Evolutionary conservation across 306 rosid species (phyloP).

Genomic region (Dryas drummondii): DNA sequence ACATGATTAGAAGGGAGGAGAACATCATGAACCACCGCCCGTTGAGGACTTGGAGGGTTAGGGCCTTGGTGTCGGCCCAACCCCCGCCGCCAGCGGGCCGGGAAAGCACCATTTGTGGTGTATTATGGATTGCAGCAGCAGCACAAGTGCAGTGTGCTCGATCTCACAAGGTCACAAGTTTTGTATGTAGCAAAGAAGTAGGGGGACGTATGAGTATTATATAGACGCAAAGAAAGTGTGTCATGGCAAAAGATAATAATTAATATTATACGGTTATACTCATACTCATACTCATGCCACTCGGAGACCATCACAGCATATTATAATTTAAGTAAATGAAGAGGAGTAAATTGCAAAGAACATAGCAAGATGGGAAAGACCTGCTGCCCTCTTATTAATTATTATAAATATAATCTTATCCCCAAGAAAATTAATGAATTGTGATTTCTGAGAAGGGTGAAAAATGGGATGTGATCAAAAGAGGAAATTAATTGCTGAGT

Average conservation of each 20-base stretch:
- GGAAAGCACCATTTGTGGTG: constrained; percentile 24
- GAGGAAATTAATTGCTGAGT: neutral
- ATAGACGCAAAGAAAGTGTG: too few species aligned
- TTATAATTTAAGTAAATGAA: neutral
- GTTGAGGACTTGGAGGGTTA: constrained; percentile 41
- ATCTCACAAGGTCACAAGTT: neutral
- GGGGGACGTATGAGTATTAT: neutral
- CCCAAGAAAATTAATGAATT: neutral
- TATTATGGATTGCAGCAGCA: neutral
- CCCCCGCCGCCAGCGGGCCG: constrained; percentile 18
- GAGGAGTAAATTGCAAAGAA: neutral
- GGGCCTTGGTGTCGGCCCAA: constrained; percentile 27
- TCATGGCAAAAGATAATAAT: too few species aligned
- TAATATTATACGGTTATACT: too few species aligned
- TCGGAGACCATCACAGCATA: too few species aligned
- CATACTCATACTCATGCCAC: too few species aligned
- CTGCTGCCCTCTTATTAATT: neutral
- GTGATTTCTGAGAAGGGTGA: neutral
- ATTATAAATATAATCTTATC: neutral
- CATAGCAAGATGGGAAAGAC: neutral
- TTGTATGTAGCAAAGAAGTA: neutral
- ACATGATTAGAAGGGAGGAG: constrained; percentile 69
- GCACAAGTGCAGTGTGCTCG: too few species aligned
- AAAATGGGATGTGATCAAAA: too few species aligned
- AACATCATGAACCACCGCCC: constrained; percentile 85